Evolutionary conservation across 225 moss, liverwort and hornwort species (phyloP).

Genomic region (Physcomitrium patens): DNA sequence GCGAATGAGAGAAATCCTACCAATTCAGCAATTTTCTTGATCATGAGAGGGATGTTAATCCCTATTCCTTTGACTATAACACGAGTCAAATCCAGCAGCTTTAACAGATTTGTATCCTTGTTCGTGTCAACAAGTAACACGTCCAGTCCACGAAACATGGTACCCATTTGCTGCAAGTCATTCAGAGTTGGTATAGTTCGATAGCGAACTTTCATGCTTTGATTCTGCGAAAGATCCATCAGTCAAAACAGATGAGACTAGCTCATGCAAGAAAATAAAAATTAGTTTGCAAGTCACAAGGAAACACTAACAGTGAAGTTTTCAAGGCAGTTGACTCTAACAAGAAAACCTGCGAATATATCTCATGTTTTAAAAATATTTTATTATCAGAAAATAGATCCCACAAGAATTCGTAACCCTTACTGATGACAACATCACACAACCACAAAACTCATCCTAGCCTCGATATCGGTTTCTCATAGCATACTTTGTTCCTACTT

Average conservation of each 20-base stretch:
- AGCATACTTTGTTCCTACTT: constrained; percentile 10
- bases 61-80: constrained; percentile 72
- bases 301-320: neutral
- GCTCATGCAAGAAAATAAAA: constrained; percentile 1
- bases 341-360: neutral
- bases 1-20: constrained; percentile 51
- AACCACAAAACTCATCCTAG: constrained; percentile 23
- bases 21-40: constrained; percentile 95
- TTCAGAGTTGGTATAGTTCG: constrained; percentile 79
- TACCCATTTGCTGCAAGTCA: constrained; percentile 68
- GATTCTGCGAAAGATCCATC: constrained; percentile 63
- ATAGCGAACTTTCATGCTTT: constrained; percentile 70
- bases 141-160: constrained; percentile 59
- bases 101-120: constrained; percentile 72
- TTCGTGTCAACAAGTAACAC: constrained; percentile 80
- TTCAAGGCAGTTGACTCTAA: neutral
- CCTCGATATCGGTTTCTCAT: constrained; percentile 16
- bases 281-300: neutral
- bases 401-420: constrained; percentile 15
- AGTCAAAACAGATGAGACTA: too few relatives aligned
- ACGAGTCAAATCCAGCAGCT: constrained; percentile 74
- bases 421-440: constrained; percentile 9
- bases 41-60: constrained; percentile 66
- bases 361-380: neutral
- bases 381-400: constrained; percentile 4